Evolutionary conservation across 257 asterid genomes (phyloP).

Genomic region (Solanum chiquidenum): DNA sequence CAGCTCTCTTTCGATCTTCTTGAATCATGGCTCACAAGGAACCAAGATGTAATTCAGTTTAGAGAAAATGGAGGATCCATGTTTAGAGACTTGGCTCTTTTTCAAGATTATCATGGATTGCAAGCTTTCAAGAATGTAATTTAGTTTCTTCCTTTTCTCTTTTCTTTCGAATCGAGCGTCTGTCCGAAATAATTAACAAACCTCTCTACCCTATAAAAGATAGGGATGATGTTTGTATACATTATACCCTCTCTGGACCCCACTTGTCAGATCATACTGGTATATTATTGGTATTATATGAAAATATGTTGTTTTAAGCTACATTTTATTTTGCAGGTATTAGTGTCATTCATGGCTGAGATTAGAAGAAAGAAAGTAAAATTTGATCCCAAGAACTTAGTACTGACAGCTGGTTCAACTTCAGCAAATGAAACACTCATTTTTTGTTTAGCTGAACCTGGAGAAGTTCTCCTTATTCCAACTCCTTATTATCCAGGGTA

Average conservation of each 20-base stretch:
- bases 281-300: neutral
- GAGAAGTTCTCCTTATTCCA: conserved; percentile 35
- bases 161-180: neutral
- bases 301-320: neutral
- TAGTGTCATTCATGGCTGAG: conserved; percentile 23
- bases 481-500: conserved; percentile 42
- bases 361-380: conserved; percentile 19
- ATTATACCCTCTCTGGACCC: neutral
- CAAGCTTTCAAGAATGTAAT: conserved; percentile 25
- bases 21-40: conserved; percentile 28
- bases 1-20: conserved; percentile 33
- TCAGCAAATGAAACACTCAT: conserved; percentile 32
- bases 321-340: conserved; percentile 12
- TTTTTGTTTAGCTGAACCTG: conserved; percentile 32
- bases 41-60: conserved; percentile 19
- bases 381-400: conserved; percentile 25
- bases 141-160: neutral
- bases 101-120: conserved; percentile 37
- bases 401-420: conserved; percentile 34
- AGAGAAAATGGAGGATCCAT: conserved; percentile 13
- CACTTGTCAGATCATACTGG: neutral
- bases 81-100: conserved; percentile 26
- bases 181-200: neutral
- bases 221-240: neutral
- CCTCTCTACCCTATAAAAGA: neutral